Conservation (phyloP, 2,329 filamentous ascomycete species). For the Arthroderma uncinatum region DNA sequence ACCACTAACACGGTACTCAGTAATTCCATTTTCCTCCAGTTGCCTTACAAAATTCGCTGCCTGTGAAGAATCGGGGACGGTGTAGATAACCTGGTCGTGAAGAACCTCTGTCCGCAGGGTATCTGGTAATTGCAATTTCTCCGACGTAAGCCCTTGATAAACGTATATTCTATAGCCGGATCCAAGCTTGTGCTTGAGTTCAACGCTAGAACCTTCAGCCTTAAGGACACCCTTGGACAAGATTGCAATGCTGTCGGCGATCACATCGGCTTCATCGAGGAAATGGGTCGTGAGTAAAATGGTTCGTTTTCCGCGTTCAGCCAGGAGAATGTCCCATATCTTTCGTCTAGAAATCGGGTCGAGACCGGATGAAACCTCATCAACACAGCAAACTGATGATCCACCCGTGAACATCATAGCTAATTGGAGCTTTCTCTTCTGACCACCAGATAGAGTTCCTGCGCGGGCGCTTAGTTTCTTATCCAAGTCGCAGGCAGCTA, state of each 20-base stretch:
- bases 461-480: conserved; percentile 61
- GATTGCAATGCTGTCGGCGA: conserved; percentile 81
- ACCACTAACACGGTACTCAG: conserved; percentile 73
- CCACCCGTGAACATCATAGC: conserved; percentile 94
- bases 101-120: conserved; percentile 48
- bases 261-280: conserved; percentile 79
- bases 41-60: conserved; percentile 60
- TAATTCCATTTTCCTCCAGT: conserved; percentile 55
- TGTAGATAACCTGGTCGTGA: conserved; percentile 63
- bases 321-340: conserved; percentile 86
- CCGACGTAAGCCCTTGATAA: conserved; percentile 46
- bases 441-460: conserved; percentile 74
- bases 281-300: conserved; percentile 89
- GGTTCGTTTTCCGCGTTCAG: conserved; percentile 68
- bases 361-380: conserved; percentile 80
- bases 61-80: conserved; percentile 55
- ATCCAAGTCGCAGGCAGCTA: conserved; percentile 60
- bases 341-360: conserved; percentile 79
- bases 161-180: conserved; percentile 76
- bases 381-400: conserved; percentile 76
- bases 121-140: conserved; percentile 35
- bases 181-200: conserved; percentile 69
- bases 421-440: conserved; percentile 83
- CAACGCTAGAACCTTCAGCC: conserved; percentile 72
- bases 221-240: conserved; percentile 74